Conservation (phyloP, 2,329 filamentous ascomycete species). For the Mycosphaerelloides madeirae region DNA sequence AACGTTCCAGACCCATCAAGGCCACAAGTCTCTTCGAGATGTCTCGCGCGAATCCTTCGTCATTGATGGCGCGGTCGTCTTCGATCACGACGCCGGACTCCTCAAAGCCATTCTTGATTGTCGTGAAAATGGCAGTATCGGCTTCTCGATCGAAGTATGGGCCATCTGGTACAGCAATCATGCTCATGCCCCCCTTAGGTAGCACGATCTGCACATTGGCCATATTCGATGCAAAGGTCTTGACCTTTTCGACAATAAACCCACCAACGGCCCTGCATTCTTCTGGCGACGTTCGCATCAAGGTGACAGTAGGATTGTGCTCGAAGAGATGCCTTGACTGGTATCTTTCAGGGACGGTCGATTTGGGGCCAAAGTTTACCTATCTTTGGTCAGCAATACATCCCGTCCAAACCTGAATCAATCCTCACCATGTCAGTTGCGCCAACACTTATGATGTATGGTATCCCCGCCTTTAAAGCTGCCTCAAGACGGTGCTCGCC, state of each 20-base stretch:
- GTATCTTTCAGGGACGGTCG: slow-evolving; percentile 54
- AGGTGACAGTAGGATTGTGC: slow-evolving; percentile 62
- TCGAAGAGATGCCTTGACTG: slow-evolving; percentile 51
- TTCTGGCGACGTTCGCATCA: slow-evolving; percentile 59
- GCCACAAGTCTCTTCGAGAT: slow-evolving; percentile 38
- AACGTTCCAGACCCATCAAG: slow-evolving; percentile 18
- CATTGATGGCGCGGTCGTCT: slow-evolving; percentile 52
- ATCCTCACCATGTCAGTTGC: slow-evolving; percentile 54
- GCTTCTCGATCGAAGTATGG: slow-evolving; percentile 51
- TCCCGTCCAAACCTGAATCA: neutral
- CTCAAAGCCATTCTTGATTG: slow-evolving; percentile 47
- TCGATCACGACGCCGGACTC: slow-evolving; percentile 49
- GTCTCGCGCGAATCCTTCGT: slow-evolving; percentile 47
- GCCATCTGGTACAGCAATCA: slow-evolving; percentile 50
- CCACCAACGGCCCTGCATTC: slow-evolving; percentile 54
- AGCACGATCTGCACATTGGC: slow-evolving; percentile 48
- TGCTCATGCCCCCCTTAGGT: slow-evolving; percentile 57
- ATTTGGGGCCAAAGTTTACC: slow-evolving; percentile 59
- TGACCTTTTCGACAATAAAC: slow-evolving; percentile 54
- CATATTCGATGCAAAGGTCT: slow-evolving; percentile 35
- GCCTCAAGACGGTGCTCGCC: slow-evolving; percentile 54
- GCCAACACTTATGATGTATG: slow-evolving; percentile 49
- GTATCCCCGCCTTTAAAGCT: slow-evolving; percentile 54
- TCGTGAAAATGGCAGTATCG: slow-evolving; percentile 45
- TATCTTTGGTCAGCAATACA: neutral